Conservation (phyloP, 2,329 filamentous ascomycete species). For the Trichoderma oligosporum region DNA sequence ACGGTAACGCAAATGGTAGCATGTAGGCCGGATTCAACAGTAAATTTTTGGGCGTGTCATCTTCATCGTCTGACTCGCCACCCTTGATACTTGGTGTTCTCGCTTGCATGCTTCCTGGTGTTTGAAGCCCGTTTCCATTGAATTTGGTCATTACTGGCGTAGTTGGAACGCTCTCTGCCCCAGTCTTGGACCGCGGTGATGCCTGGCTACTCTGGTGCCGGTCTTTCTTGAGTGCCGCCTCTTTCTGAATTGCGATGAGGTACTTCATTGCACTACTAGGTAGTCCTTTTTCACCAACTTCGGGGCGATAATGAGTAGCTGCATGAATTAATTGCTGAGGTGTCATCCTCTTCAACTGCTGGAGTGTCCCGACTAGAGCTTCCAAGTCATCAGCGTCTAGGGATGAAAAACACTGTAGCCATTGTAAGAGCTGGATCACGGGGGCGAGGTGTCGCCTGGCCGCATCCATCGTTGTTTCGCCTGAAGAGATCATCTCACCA, state of each 20-base stretch:
- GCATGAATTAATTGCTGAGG: constrained; percentile 88
- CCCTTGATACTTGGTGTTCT: constrained; percentile 38
- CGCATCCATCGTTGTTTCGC: constrained; percentile 82
- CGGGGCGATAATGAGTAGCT: constrained; percentile 86
- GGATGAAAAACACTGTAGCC: constrained; percentile 96
- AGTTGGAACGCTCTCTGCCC: constrained; percentile 39
- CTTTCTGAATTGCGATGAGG: constrained; percentile 73
- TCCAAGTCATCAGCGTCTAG: constrained; percentile 81
- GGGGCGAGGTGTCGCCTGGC: constrained; percentile 81
- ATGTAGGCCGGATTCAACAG: constrained; percentile 87
- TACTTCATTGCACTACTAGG: constrained; percentile 87
- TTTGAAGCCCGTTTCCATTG: constrained; percentile 44
- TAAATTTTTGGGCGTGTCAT: constrained; percentile 68
- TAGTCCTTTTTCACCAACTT: constrained; percentile 90
- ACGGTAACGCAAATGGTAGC: constrained; percentile 91
- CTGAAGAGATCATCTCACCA: constrained; percentile 78
- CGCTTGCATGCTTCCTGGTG: constrained; percentile 40
- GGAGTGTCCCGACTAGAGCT: constrained; percentile 79
- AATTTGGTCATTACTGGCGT: constrained; percentile 42
- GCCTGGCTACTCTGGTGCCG: constrained; percentile 46
- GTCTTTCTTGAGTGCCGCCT: constrained; percentile 60
- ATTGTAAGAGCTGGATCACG: constrained; percentile 89
- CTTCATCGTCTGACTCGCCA: constrained; percentile 45
- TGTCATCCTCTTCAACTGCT: constrained; percentile 80
- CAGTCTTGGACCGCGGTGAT: constrained; percentile 38